Evolutionary conservation across 2,329 filamentous ascomycete species (phyloP).

Genomic region (Beauveria pseudobassiana): DNA sequence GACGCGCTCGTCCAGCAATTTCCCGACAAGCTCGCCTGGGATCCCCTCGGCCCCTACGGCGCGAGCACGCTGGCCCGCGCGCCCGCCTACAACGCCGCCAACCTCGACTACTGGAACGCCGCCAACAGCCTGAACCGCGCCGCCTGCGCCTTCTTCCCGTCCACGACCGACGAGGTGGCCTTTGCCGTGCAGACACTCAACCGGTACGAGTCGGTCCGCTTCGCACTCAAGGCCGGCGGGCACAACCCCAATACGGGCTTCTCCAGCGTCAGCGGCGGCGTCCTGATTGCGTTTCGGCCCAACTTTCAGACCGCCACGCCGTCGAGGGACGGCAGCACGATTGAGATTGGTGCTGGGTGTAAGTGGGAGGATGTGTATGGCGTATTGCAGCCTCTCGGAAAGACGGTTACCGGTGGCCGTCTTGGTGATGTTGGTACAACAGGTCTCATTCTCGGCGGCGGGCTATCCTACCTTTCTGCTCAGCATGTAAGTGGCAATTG

Average conservation of each 20-base stretch:
- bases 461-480: constrained; percentile 22
- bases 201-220: constrained; percentile 22
- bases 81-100: constrained; percentile 10
- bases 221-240: constrained; percentile 31
- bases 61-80: background rate
- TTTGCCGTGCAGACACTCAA: constrained; percentile 24
- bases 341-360: constrained; percentile 30
- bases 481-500: constrained; percentile 19
- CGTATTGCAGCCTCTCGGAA: constrained; percentile 24
- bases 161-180: constrained; percentile 25
- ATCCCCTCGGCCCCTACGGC: constrained; percentile 12
- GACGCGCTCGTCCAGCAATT: constrained; percentile 9
- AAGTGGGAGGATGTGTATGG: constrained; percentile 32
- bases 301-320: constrained; percentile 14
- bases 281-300: constrained; percentile 29
- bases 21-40: constrained; percentile 14
- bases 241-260: constrained; percentile 30
- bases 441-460: constrained; percentile 21
- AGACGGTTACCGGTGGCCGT: constrained; percentile 26
- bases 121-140: constrained; percentile 17
- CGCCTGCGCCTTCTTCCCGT: constrained; percentile 29
- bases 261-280: constrained; percentile 26
- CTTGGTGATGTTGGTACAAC: constrained; percentile 22
- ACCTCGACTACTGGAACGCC: constrained; percentile 16
- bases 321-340: constrained; percentile 21